Evolutionary conservation across 202 grass and related monocot species (phyloP), one percentile per base, ranked within the genome.

Genomic region (Digitaria exilis): DNA sequence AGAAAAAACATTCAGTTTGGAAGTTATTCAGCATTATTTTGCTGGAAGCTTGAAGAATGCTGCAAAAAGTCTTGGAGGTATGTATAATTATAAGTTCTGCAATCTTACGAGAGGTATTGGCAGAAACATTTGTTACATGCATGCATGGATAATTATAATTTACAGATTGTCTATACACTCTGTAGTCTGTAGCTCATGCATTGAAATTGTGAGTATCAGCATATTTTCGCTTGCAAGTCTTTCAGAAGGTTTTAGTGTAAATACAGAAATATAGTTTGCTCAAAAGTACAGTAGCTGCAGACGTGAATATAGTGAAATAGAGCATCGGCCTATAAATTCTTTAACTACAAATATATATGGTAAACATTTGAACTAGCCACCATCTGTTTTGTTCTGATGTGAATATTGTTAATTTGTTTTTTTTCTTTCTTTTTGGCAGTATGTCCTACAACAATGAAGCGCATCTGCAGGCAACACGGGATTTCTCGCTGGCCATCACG

Each of bases 391-490:
- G 37, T 7, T 8, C 37, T 39, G 37, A 39, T 39, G 37, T 39
- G 22, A 58, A 58, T 13, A 58, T 26, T 26, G 3, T 56, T 56
- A 24, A 11, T 56, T 56, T 73, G 84, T 7, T 46, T 63, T 29
- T 67, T 58, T 49, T 30, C n/a, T 58, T 49, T 30, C 66, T 74
- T 81, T 75, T 83, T 84, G 24, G 66, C 89, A 98, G 96, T 98
- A 32, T 98, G 96, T 22, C 96, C 96, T 17, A 98, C 96, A 80
- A 98, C 96, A 48, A 98, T 98, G 96, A 98, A 98, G 64, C 90
- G 96, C 72, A 98, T 98, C 71, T 98, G 96, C 69, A 89, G 92
- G 87, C 96, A 98, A 63, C 91, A 98, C 62, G 92, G 92, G 44
- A 98, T 98, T 77, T 91, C 92, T 70, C 86, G 89, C 12, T 98